phyloP scores from a whole-genome alignment of 2,329 filamentous ascomycete genomes.

The Ophiostoma quercus region DNA sequence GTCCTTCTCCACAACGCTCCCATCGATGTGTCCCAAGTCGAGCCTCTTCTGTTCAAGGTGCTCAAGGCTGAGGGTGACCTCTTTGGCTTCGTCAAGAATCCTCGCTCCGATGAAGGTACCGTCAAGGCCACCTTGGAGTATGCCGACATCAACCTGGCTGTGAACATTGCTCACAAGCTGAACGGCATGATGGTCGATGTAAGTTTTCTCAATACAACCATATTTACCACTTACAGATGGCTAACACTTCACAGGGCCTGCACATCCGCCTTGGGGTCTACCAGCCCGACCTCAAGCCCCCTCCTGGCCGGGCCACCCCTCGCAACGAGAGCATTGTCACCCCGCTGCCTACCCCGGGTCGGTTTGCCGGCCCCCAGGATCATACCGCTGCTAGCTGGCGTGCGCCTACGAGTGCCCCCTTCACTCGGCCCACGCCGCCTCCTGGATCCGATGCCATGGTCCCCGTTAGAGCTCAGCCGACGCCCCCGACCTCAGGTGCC shows the following conservation, averaged over 20 bases:
- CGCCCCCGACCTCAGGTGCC: slow-evolving; percentile 26
- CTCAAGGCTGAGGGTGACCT: slow-evolving; percentile 48
- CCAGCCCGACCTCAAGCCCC: slow-evolving; percentile 21
- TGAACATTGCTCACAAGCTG: slow-evolving; percentile 39
- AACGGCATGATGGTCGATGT: slow-evolving; percentile 39
- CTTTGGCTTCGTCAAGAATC: slow-evolving; percentile 46
- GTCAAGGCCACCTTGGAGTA: slow-evolving; percentile 51
- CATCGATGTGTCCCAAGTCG: slow-evolving; percentile 29
- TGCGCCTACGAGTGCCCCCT: background rate
- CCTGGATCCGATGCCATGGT: slow-evolving; percentile 5
- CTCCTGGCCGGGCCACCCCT: slow-evolving; percentile 16
- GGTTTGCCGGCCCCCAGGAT: slow-evolving; percentile 24
- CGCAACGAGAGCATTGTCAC: slow-evolving; percentile 25
- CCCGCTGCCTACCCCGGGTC: slow-evolving; percentile 27
- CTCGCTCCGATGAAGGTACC: slow-evolving; percentile 39
- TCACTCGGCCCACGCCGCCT: slow-evolving; percentile 15
- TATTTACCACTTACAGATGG: background rate
- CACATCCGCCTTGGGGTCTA: slow-evolving; percentile 25
- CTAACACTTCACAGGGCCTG: slow-evolving; percentile 24
- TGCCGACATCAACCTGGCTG: slow-evolving; percentile 44
- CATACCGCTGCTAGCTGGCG: slow-evolving; percentile 12
- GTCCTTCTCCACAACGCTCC: slow-evolving; percentile 27
- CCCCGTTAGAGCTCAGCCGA: slow-evolving; percentile 23
- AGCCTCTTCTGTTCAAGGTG: slow-evolving; percentile 39
- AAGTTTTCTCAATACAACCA: slow-evolving; percentile 25